A percentile compares a stretch with the other conserved stretches of the same genome.
Evolutionary conservation across 345 rosid genomes (phyloP).

Genomic region (Citrus cavaleriei): DNA sequence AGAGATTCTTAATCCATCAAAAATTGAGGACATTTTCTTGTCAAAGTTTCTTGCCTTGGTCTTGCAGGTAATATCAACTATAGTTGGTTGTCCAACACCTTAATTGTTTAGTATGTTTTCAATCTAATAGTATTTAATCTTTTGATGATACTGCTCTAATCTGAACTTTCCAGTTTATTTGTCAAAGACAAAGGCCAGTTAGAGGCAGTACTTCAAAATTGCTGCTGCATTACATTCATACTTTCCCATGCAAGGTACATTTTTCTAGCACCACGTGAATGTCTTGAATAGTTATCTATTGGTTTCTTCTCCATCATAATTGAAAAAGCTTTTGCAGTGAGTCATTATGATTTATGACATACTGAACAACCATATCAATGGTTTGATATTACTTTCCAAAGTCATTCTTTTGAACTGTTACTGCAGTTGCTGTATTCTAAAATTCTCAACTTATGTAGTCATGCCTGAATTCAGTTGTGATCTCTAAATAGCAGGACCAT

Average conservation of each 20-base stretch:
- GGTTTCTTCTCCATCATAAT: neutral
- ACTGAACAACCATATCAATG: neutral
- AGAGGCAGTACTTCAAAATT: constrained; percentile 73
- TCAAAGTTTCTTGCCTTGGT: constrained; percentile 60
- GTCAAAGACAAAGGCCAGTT: constrained; percentile 83
- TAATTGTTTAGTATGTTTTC: constrained; percentile 1
- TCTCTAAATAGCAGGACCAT: neutral
- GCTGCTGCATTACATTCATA: constrained; percentile 58
- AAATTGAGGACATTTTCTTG: constrained; percentile 54
- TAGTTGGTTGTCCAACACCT: constrained; percentile 5
- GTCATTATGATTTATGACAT: neutral
- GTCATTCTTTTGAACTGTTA: neutral
- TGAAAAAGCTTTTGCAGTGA: neutral
- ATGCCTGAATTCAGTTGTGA: neutral
- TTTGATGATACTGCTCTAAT: constrained; percentile 13
- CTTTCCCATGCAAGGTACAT: constrained; percentile 77
- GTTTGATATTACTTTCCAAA: neutral
- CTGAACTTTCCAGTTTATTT: constrained; percentile 55
- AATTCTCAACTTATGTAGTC: neutral
- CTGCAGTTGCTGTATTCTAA: neutral
- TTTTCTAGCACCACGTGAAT: constrained; percentile 1
- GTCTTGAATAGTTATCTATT: constrained; percentile 6
- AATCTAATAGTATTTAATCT: neutral
- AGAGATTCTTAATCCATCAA: constrained; percentile 52
- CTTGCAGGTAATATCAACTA: constrained; percentile 53